Evolutionary conservation across 768 basidiomycete species (phyloP).

Genomic region (Leccinum pellstonianum): DNA sequence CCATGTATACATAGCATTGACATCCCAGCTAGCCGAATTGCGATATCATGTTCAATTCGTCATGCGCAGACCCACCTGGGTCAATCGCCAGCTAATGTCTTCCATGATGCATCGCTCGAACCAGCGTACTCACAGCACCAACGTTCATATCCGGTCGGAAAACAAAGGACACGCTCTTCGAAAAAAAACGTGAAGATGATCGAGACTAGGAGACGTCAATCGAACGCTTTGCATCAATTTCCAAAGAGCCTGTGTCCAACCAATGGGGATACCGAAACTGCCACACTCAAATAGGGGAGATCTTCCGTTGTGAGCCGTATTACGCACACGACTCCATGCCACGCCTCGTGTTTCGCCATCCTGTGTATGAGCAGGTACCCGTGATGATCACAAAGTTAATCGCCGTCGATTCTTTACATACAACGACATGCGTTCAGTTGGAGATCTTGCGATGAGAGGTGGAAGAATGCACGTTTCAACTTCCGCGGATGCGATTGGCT

Average conservation of each 20-base stretch:
- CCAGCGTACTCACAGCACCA: background rate
- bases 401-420: conserved; percentile 11
- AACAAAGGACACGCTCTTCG: background rate
- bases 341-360: conserved; percentile 16
- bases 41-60: background rate
- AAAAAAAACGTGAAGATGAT: background rate
- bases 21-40: background rate
- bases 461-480: background rate
- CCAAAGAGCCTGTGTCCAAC: background rate
- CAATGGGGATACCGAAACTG: conserved; percentile 2
- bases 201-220: background rate
- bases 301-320: background rate
- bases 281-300: background rate
- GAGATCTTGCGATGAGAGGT: background rate
- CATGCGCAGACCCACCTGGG: background rate
- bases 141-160: background rate
- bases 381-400: conserved; percentile 7
- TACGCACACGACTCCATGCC: background rate
- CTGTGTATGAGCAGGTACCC: background rate
- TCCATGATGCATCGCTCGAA: background rate
- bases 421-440: background rate
- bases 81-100: background rate
- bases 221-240: background rate
- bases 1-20: background rate
- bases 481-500: background rate